Conservation (phyloP, 768 basidiomycete species). For the Phlebiopsis flavidoalba region DNA sequence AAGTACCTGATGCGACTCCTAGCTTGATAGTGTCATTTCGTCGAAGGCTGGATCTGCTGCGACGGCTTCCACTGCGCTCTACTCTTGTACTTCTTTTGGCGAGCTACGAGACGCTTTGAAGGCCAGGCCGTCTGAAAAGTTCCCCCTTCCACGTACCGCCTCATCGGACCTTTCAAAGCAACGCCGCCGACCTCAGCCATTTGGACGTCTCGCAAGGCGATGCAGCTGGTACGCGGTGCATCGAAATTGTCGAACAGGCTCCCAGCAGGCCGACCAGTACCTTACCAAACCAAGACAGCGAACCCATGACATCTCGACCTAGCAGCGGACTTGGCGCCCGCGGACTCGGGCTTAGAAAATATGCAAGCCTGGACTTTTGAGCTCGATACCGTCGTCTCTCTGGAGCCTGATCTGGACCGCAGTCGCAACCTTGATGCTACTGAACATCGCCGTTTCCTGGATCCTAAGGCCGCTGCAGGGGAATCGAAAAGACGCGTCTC, state of each 20-base stretch:
- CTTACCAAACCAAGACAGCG: neutral
- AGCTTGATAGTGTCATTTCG: neutral
- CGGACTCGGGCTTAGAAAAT: conserved; percentile 21
- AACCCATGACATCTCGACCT: neutral
- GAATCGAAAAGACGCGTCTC: conserved; percentile 10
- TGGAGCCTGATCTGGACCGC: conserved; percentile 1
- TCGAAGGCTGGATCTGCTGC: neutral
- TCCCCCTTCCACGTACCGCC: neutral
- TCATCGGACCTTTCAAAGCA: neutral
- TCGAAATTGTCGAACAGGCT: neutral
- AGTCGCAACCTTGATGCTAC: neutral
- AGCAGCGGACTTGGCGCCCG: neutral
- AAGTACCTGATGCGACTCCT: conserved; percentile 4
- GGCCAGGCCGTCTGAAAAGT: neutral
- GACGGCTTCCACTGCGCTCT: conserved; percentile 11
- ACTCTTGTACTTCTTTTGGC: conserved; percentile 16
- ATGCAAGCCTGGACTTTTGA: conserved; percentile 26
- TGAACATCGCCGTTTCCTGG: neutral
- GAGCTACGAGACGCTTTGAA: conserved; percentile 11
- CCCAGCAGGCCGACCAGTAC: conserved; percentile 1
- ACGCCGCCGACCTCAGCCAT: neutral
- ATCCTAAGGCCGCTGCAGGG: neutral
- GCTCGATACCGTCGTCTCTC: conserved; percentile 16
- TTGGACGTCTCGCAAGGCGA: neutral
- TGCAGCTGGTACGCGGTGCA: neutral